Base-by-base conservation (phyloP, 2,329 filamentous ascomycete genomes). In the Paraconiothyrium sp. region DNA sequence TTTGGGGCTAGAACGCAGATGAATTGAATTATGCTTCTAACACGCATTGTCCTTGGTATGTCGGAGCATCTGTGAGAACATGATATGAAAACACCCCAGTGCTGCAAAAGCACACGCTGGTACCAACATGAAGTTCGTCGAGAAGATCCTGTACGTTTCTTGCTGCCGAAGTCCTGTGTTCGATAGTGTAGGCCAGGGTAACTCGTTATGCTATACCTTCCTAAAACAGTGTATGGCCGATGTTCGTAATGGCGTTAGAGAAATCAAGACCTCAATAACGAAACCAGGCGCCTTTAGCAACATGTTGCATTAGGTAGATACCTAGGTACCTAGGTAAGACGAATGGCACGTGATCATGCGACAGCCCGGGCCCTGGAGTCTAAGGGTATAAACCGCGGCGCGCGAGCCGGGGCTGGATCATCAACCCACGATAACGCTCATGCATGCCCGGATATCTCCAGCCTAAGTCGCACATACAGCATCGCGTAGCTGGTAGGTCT, bases 401-500 rank as follows among this genome's bases (percentile, higher is more conserved):
- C 46, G 46, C 22, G 16, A 27, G 59, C 57, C 41, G 14, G 58
- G 43, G 48, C 62, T 66, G 37, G 13, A 30, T 64, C 57, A 61
- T 57, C 48, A 27, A 47, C 39, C 34, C 57, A 34, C 43, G 44
- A 39, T 14, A 52, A 59, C 59, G 43, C 54, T 20, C 30, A 75
- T 79, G 81, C 79, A 84, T 84, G 82, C 81, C 80, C 73, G 71
- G 71, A 64, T 80, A 81, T 68, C 69, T 79, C 55, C 66, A 80
- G 60, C 83, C 84, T 63, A 81, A 79, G 66, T 76, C 78, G 67
- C 83, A 81, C 59, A 79, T 80, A 67, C 77, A 79, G 61, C 85
- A 88, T 76, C 81, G 85, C 62, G 75, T 83, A 76, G 84, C 85
- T 74, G 83, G 84, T 85, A 20, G 74, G 66, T 74, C 59, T 16